Evolutionary conservation across 257 asterid species (phyloP).

Genomic region (Solanum chiquidenum): DNA sequence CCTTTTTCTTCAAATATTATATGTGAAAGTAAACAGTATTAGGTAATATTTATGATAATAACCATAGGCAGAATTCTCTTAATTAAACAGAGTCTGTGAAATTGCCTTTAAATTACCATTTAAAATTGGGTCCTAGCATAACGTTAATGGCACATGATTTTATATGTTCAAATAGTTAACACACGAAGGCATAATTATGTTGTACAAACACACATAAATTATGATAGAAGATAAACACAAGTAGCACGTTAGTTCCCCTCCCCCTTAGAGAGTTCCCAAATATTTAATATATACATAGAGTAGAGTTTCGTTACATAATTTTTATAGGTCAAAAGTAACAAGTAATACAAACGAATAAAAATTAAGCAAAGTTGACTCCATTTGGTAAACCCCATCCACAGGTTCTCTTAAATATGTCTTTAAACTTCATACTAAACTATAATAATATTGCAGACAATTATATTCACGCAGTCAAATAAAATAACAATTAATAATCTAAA

Average conservation of each 20-base stretch:
- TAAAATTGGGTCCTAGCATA: background rate
- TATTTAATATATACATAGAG: background rate
- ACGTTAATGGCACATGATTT: background rate
- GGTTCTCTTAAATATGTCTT: background rate
- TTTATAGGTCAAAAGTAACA: background rate
- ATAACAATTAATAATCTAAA: background rate
- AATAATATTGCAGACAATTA: background rate
- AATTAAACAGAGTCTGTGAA: background rate
- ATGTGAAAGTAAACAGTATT: background rate
- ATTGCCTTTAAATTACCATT: background rate
- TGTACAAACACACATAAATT: background rate
- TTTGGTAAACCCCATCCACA: background rate
- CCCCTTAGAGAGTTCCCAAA: background rate
- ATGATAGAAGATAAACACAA: background rate
- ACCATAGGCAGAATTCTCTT: background rate
- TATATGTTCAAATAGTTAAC: background rate
- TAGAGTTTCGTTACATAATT: background rate
- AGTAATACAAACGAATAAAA: background rate
- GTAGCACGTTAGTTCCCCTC: background rate
- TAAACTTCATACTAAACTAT: background rate
- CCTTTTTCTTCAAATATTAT: background rate
- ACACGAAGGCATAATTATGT: too few relatives aligned
- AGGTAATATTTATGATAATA: too few relatives aligned
- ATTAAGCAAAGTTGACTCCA: background rate
- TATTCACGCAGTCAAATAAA: background rate